Evolutionary conservation across 2,329 filamentous ascomycete species (phyloP).

Genomic region (Diplodia seriata): DNA sequence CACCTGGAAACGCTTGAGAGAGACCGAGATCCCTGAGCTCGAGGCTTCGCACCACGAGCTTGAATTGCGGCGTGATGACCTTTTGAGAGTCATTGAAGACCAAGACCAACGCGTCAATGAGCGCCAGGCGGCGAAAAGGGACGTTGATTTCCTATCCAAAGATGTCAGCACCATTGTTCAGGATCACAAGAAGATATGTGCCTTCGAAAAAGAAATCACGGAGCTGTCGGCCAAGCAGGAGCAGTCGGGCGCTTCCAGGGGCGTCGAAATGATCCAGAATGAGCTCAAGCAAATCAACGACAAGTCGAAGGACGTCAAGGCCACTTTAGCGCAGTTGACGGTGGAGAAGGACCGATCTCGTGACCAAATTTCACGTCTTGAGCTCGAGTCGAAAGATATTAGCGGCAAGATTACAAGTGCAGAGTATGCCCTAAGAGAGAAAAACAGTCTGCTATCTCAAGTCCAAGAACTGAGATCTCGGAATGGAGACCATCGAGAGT

Average conservation of each 20-base stretch:
- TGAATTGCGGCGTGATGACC: constrained; percentile 45
- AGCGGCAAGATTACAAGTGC: constrained; percentile 74
- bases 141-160: constrained; percentile 77
- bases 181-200: constrained; percentile 73
- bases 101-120: constrained; percentile 73
- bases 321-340: constrained; percentile 68
- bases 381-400: constrained; percentile 78
- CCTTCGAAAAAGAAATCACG: constrained; percentile 75
- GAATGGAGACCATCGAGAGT: constrained; percentile 71
- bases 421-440: constrained; percentile 80
- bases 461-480: constrained; percentile 76
- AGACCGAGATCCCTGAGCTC: constrained; percentile 71
- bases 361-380: constrained; percentile 71
- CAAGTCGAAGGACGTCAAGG: constrained; percentile 69
- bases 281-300: constrained; percentile 72
- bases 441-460: constrained; percentile 71
- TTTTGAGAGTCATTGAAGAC: constrained; percentile 58
- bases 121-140: constrained; percentile 68
- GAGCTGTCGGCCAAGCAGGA: constrained; percentile 79
- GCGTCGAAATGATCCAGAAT: constrained; percentile 83
- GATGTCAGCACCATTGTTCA: constrained; percentile 78
- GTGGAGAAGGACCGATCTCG: constrained; percentile 75
- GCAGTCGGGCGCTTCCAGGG: constrained; percentile 68
- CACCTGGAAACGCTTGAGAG: constrained; percentile 71
- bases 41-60: constrained; percentile 68